Conservation (phyloP, 352 stramenopile species). For the Globisporangium orthogonon region DNA sequence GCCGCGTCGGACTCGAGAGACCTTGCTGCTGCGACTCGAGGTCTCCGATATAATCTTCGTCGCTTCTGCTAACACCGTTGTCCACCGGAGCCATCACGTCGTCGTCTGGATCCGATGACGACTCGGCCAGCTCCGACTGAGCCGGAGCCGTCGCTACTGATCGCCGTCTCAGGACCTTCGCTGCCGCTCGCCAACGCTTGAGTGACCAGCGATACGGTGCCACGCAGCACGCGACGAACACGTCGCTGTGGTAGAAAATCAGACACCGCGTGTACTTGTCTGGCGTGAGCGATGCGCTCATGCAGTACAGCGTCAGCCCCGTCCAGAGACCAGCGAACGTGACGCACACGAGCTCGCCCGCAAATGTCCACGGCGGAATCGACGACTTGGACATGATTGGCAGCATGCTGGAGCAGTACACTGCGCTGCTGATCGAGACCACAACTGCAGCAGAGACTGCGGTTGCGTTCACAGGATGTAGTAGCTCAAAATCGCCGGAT, state of each 20-base stretch:
- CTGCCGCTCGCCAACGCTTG: background rate
- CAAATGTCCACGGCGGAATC: background rate
- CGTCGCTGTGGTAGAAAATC: slow-evolving; percentile 9
- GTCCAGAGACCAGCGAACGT: slow-evolving; percentile 4
- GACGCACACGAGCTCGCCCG: background rate
- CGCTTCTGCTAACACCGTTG: background rate
- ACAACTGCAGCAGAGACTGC: background rate
- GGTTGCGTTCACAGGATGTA: slow-evolving; percentile 6
- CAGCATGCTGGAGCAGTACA: slow-evolving; percentile 1
- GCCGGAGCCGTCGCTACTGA: background rate
- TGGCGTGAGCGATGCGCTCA: slow-evolving; percentile 6
- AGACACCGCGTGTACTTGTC: slow-evolving; percentile 9
- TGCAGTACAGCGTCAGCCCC: slow-evolving; percentile 7
- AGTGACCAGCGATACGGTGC: background rate
- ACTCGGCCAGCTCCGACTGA: background rate
- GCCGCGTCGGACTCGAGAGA: slow-evolving; percentile 1
- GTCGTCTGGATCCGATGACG: background rate
- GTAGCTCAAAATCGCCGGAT: background rate
- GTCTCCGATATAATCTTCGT: background rate
- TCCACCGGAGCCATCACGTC: too few relatives aligned
- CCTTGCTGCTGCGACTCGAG: background rate
- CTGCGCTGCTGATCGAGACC: background rate
- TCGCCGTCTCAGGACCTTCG: slow-evolving; percentile 2
- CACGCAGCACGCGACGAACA: slow-evolving; percentile 5
- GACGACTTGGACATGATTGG: background rate